A percentile compares a stretch with the other conserved stretches of the same genome.
These are phyloP conservation scores for Ogataea degrootiae DNA, from an alignment of 805 yeast species.

Conservation along the genomic window DNA sequence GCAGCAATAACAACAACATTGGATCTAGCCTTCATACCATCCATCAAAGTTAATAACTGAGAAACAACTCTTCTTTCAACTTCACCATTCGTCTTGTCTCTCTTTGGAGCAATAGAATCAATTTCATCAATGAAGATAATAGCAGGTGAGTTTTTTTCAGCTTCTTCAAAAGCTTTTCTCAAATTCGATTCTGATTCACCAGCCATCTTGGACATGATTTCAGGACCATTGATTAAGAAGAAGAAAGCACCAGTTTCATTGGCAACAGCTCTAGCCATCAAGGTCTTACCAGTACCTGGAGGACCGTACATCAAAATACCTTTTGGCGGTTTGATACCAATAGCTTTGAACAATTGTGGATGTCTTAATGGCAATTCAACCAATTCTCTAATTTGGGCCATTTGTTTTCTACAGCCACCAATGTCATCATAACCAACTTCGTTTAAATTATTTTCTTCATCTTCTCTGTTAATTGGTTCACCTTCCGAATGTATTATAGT, in stretches of 20 bases:
- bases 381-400: slow-evolving; percentile 98
- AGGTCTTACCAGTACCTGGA: slow-evolving; percentile 99
- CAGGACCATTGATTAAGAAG: slow-evolving; percentile 97
- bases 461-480: slow-evolving; percentile 97
- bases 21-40: slow-evolving; percentile 99
- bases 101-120: slow-evolving; percentile 98
- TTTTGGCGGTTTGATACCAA: slow-evolving; percentile 98
- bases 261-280: slow-evolving; percentile 99
- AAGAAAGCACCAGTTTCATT: slow-evolving; percentile 99
- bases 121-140: slow-evolving; percentile 98
- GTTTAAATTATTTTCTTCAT: slow-evolving; percentile 91
- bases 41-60: slow-evolving; percentile 95
- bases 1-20: slow-evolving; percentile 98
- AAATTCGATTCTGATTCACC: slow-evolving; percentile 97
- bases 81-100: slow-evolving; percentile 99
- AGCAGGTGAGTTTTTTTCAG: slow-evolving; percentile 97
- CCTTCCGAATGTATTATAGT: slow-evolving; percentile 98
- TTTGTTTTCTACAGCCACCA: slow-evolving; percentile 98
- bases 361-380: slow-evolving; percentile 98
- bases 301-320: slow-evolving; percentile 99
- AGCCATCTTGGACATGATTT: slow-evolving; percentile 99
- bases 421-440: slow-evolving; percentile 99
- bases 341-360: slow-evolving; percentile 95
- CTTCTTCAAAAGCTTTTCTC: slow-evolving; percentile 98
- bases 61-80: slow-evolving; percentile 99